A percentile compares a stretch with the other conserved stretches of the same genome.
Conservation (phyloP, 83 land plant genomes). For the Picea abies region DNA sequence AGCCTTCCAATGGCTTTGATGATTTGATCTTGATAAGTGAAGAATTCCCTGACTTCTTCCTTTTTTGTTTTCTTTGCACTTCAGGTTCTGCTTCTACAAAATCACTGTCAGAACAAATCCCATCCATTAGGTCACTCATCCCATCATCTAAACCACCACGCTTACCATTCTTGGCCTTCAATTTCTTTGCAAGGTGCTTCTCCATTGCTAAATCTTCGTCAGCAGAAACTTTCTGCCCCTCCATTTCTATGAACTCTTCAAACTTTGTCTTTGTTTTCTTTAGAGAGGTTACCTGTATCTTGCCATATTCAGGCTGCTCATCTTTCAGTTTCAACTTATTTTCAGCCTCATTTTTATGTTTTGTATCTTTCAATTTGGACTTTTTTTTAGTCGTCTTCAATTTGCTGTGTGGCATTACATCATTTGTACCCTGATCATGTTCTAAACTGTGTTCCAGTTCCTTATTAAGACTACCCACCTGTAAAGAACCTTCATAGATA, state of each 20-base stretch:
- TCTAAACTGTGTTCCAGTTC: neutral
- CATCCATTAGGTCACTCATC: constrained; percentile 58
- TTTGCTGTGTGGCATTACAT: neutral
- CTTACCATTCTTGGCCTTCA: constrained; percentile 59
- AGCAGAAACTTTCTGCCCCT: constrained; percentile 26
- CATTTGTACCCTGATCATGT: neutral
- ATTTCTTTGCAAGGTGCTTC: constrained; percentile 70
- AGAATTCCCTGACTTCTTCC: neutral
- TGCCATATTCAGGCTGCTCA: neutral
- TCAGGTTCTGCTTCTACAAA: neutral
- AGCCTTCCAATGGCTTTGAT: neutral
- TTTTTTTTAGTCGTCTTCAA: neutral
- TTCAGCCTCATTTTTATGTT: neutral
- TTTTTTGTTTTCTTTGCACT: too few species aligned
- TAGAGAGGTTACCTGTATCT: neutral
- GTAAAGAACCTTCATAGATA: neutral
- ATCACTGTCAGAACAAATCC: constrained; percentile 13
- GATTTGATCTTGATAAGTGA: neutral
- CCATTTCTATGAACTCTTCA: constrained; percentile 73
- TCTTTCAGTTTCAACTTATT: neutral
- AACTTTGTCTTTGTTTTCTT: constrained; percentile 51
- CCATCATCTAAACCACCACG: constrained; percentile 65
- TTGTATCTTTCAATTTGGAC: neutral
- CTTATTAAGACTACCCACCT: neutral
- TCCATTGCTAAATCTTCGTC: constrained; percentile 73